Percentiles rank a stretch among this genome's conserved stretches.
These are phyloP conservation scores for Bipolaris cookei DNA, from an alignment of 2,329 filamentous ascomycete species.

Conservation along the genomic window DNA sequence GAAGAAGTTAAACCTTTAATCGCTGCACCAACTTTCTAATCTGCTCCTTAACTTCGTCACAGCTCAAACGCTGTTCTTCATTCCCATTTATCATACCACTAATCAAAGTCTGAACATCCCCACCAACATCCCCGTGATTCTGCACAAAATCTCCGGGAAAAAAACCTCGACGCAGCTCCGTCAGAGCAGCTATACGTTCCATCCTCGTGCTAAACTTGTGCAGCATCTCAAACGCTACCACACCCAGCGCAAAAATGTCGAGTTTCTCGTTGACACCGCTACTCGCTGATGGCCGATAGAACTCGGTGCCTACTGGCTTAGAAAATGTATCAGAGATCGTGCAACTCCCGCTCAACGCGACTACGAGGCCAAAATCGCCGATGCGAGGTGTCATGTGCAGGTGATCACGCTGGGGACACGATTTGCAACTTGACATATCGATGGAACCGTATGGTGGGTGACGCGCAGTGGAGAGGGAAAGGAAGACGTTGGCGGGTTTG, in stretches of 20 bases:
- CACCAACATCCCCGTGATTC: conserved; percentile 27
- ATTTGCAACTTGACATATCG: conserved; percentile 54
- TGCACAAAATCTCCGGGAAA: conserved; percentile 40
- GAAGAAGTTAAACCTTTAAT: conserved; percentile 16
- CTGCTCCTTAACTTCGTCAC: conserved; percentile 38
- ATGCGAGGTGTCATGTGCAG: conserved; percentile 65
- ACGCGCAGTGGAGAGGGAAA: conserved; percentile 55
- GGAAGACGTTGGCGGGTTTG: conserved; percentile 72
- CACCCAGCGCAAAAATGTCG: conserved; percentile 67
- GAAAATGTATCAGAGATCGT: conserved; percentile 31
- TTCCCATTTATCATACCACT: conserved; percentile 42
- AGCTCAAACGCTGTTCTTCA: conserved; percentile 37
- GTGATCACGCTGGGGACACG: conserved; percentile 49
- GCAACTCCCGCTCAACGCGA: conserved; percentile 55
- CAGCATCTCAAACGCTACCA: conserved; percentile 68
- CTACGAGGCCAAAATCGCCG: conserved; percentile 71
- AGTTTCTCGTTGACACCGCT: conserved; percentile 57
- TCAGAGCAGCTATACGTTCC: conserved; percentile 49
- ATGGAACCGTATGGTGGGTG: conserved; percentile 53
- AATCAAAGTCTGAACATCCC: conserved; percentile 35
- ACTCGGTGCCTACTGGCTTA: conserved; percentile 65
- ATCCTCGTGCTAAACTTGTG: conserved; percentile 56
- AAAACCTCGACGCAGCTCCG: conserved; percentile 39
- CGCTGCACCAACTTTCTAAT: conserved; percentile 28
- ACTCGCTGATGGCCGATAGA: conserved; percentile 61